Evolutionary conservation across 495 filamentous ascomycete genomes (phyloP), one percentile per base, ranked within the genome.

Genomic region (Penicillium crystallinum): DNA sequence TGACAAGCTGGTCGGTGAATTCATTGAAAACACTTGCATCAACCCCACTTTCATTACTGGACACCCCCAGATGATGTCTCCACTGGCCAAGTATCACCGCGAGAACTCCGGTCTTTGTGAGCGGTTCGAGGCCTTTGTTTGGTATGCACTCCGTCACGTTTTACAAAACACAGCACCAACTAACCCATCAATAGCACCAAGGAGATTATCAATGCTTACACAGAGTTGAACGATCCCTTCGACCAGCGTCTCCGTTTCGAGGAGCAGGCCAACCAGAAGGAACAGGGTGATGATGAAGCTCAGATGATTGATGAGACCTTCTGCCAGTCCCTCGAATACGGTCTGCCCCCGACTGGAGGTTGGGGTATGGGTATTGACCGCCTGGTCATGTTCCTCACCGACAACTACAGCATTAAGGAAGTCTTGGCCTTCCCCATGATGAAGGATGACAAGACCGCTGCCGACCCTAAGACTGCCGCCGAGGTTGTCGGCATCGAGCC

Each of bases 301-400:
- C 95, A 97, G 74, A 72, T 95, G 52, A 85, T 97, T 54, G 95
- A 98, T 54, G 93, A 97, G 81, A 89, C 82, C 63, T 96, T 96
- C 81, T 87, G 89, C 64, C 83, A 82, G 29, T 82, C 83, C 40
- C 74, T 96, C 44, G 91, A 96, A 70, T 91, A 86, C 62, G 90
- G 88, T 46, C 73, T 97, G 36, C 93, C 95, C 18, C 93, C 93
- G 0, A 97, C 93, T 11, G 93, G 90, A 69, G 93, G 95, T 21
- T 97, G 88, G 86, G 95, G 93, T 59, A 88, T 97, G 84, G 93
- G 95, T 55, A 96, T 98, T 62, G 93, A 98, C 73, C 88, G 91
- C 54, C 67, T 97, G 63, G 88, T 92, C 62, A 97, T 97, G 93
- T 97, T 97, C 79, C 75, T 97, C 61, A 97, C 95, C 40, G 81